phyloP scores from a whole-genome alignment of 2,329 filamentous ascomycete genomes.

The Orbilia javanica region DNA sequence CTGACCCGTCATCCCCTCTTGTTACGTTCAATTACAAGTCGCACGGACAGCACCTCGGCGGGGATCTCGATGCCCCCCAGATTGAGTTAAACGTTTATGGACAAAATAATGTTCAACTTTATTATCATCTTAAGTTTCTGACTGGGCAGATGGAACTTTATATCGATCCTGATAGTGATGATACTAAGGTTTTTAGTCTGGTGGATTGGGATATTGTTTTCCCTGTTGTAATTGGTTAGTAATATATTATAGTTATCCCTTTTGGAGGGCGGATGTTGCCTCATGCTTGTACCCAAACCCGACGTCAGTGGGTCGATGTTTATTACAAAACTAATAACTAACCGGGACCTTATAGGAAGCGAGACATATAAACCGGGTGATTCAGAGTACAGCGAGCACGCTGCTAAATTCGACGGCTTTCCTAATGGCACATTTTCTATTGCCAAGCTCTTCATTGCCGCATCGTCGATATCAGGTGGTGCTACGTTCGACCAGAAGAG shows the following conservation, averaged over 20 bases:
- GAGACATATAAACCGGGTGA: neutral
- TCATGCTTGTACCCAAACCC: too few species aligned
- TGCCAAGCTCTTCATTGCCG: constrained; percentile 4
- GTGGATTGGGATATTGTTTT: neutral
- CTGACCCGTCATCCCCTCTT: neutral
- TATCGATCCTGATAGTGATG: neutral
- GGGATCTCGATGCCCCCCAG: neutral
- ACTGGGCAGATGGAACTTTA: neutral
- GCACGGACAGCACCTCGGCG: neutral
- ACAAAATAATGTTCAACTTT: neutral
- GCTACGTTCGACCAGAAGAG: neutral
- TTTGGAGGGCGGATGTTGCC: too few species aligned
- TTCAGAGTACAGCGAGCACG: neutral
- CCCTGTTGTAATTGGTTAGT: neutral
- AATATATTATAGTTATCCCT: too few species aligned
- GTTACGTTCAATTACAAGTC: neutral
- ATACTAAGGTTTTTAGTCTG: neutral
- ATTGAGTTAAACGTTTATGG: neutral
- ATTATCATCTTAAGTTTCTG: neutral
- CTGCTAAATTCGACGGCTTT: neutral
- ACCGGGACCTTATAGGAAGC: neutral
- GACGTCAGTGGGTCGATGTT: too few species aligned
- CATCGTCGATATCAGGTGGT: neutral
- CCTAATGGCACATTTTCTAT: neutral
- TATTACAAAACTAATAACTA: neutral